Evolutionary conservation across 345 rosid genomes (phyloP), one percentile per base, ranked within the genome.

Genomic region (Bruguiera gymnorhiza): DNA sequence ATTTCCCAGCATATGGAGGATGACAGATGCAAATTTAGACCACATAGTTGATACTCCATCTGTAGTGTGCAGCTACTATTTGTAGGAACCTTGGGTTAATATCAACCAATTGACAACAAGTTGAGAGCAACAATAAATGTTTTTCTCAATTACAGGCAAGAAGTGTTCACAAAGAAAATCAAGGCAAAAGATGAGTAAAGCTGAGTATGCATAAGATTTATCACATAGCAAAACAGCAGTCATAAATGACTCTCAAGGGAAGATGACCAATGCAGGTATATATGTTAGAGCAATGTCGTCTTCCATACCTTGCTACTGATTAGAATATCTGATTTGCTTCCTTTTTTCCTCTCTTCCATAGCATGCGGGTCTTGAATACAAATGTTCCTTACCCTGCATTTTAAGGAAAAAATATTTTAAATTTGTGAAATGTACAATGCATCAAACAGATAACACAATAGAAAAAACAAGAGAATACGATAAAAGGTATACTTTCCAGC

Each of bases 401-500:
- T 56, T 23, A 55, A 3, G 57, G 34, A 60, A 70, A 32, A 65
- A 62, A 21, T 7, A 24, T 51, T n/a, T 43, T 32, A 68, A 15
- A 69, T 37, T 58, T 48, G 59, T 48, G 37, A 29, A n/a, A 67
- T 11, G 57, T 18, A 55, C 31, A 68, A 73, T 31, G 5, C 31
- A 77, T 1, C 15, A 50, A 34, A 76, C 6, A 8, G 39, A 71
- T 72, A 61, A 75, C 30, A 31, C 24, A 70, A 26, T 21, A 67
- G 43, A 64, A 16, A 59, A 69, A 71, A 30, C 60, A 63, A 11
- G 52, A 30, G 19, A 52, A 8, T 34, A 20, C 26, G 58, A 58
- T 9, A 13, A 46, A 65, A 70, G 11, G 27, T 81, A 39, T 87
- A 94, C 98, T 76, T 86, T 83, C 98, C 98, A 60, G 85, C 95